Evolutionary conservation across 176 grass and related monocot genomes (phyloP).

Genomic region (Urochloa ruziziensis): DNA sequence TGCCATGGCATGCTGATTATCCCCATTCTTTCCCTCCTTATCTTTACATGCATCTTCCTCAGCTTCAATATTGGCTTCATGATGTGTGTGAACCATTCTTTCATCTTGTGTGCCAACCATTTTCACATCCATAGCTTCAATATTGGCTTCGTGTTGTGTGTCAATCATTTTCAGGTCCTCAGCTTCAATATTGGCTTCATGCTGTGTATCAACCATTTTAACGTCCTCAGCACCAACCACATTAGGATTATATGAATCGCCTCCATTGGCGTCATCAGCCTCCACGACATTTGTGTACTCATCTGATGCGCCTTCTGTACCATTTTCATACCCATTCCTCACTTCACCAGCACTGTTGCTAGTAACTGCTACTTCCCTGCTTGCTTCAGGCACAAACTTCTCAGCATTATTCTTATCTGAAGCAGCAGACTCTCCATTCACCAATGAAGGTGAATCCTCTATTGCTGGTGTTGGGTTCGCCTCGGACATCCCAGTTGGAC

Average conservation of each 20-base stretch:
- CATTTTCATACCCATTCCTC: constrained; percentile 37
- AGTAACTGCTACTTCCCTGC: background rate
- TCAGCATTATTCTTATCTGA: constrained; percentile 16
- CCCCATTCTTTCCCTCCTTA: background rate
- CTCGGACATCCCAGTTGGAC: constrained; percentile 11
- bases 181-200: background rate
- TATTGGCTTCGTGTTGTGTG: background rate
- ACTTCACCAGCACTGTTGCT: constrained; percentile 15
- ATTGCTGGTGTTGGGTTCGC: constrained; percentile 15
- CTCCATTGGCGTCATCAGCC: constrained; percentile 2
- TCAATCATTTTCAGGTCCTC: constrained; percentile 24
- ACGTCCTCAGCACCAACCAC: background rate
- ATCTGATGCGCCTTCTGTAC: background rate
- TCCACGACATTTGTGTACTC: constrained; percentile 25
- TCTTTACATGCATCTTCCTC: background rate
- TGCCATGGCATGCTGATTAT: background rate
- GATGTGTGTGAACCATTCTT: constrained; percentile 15
- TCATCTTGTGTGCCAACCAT: constrained; percentile 7
- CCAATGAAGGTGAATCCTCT: constrained; percentile 11
- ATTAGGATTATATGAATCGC: background rate
- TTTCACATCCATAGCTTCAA: constrained; percentile 7
- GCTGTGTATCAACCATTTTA: background rate
- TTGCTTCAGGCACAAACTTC: constrained; percentile 19
- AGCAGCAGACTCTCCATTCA: constrained; percentile 25
- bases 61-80: background rate